Conservation (phyloP, 2,329 filamentous ascomycete species). For the Fusarium piperis region DNA sequence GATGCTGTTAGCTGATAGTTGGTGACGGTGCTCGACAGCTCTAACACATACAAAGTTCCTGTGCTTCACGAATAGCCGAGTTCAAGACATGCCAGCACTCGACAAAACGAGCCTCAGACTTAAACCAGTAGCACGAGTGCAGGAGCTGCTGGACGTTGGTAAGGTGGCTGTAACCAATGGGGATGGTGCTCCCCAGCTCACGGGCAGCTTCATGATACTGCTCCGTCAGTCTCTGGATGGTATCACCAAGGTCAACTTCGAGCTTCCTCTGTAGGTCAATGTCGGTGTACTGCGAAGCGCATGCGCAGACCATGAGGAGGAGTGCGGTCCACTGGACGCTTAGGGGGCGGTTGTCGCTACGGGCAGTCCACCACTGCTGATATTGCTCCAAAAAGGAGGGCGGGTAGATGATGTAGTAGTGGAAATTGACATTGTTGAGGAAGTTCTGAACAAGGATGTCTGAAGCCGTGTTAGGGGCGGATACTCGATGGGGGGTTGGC, state of each 20-base stretch:
- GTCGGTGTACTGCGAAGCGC: slow-evolving; percentile 48
- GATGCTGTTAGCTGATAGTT: slow-evolving; percentile 1
- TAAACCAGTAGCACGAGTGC: slow-evolving; percentile 52
- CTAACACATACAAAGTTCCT: slow-evolving; percentile 45
- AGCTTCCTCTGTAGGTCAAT: slow-evolving; percentile 45
- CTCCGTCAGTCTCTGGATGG: slow-evolving; percentile 43
- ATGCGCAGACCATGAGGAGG: slow-evolving; percentile 51
- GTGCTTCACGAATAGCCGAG: slow-evolving; percentile 49
- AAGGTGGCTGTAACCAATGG: slow-evolving; percentile 46
- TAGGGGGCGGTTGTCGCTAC: slow-evolving; percentile 44
- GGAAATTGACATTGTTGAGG: slow-evolving; percentile 50
- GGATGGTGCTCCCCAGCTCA: slow-evolving; percentile 46
- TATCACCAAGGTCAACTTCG: slow-evolving; percentile 44
- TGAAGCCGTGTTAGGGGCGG: slow-evolving; percentile 25
- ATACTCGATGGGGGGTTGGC: background rate
- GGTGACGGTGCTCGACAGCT: rapidly evolving
- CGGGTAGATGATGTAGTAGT: slow-evolving; percentile 53
- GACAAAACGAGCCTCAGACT: slow-evolving; percentile 48
- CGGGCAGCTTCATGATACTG: slow-evolving; percentile 47
- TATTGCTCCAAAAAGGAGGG: slow-evolving; percentile 49
- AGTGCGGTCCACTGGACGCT: slow-evolving; percentile 51
- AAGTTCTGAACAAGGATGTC: slow-evolving; percentile 52
- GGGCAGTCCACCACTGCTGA: slow-evolving; percentile 47
- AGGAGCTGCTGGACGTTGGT: slow-evolving; percentile 49
- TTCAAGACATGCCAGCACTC: slow-evolving; percentile 52